Base-by-base conservation (phyloP, 495 filamentous ascomycete species). In the Penicillium parvum region DNA sequence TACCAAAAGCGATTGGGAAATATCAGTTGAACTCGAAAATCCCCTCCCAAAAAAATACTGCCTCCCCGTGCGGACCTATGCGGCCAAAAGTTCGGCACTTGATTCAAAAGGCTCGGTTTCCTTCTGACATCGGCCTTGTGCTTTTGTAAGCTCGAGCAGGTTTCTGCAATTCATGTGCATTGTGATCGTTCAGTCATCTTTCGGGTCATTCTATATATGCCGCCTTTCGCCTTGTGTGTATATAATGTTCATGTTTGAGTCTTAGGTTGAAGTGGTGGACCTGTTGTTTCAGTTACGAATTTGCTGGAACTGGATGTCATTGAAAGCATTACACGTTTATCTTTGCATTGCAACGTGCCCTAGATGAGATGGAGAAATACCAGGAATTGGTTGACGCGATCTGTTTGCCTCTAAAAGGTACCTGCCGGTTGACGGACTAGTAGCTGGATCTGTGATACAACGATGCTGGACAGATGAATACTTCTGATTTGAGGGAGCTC, bases 1-100 rank as follows among this genome's bases (percentile, higher is more conserved):
- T 48, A 61, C 58, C 60, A 58, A 64, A 66, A 65, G 63, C 63
- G 57, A 60, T 53, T 55, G 43, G 54, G 52, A 42, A 39, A 45
- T 37, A 39, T 37, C 39, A 40, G 36, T 51, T 47, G 30, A 50
- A 49, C 46, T 26, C 35, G 32, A 34, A 56, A 39, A 28, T 32
- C 14, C 32, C 19, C 20, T 43, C n/a, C 28, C 25, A 23, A 40
- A 46, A 47, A 53, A 45, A 21, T 23, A 33, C 17, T 14, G 42
- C 43, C 21, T 38, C 32, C 15, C 45, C 32, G n/a, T 23, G 37
- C 34, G 34, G 45, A 29, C 32, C 30, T 20, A 23, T 28, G 35
- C 32, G 29, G 12, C 43, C 33, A 43, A 47, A 51, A 43, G 7
- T 47, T 28, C 29, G 33, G 34, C 17, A 18, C 30, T 32, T 19